Evolutionary conservation across 2,329 filamentous ascomycete species (phyloP).

Genomic region (Xylaria sp.): DNA sequence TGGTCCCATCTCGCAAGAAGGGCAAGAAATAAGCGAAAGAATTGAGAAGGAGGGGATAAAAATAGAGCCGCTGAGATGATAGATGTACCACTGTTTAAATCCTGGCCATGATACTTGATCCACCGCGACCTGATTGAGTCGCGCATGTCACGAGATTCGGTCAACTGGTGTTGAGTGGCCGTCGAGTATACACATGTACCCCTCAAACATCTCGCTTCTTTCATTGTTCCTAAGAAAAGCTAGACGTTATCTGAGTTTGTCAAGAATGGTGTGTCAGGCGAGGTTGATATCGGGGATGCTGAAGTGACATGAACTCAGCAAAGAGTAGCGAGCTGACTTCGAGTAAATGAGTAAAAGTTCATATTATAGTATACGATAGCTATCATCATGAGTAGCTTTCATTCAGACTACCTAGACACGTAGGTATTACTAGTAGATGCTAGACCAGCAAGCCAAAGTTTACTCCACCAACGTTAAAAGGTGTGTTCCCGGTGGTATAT

Average conservation of each 20-base stretch:
- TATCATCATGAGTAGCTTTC: not conserved
- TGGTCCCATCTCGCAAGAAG: conserved; percentile 94
- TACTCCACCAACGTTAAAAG: too few relatives aligned
- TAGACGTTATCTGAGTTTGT: not conserved
- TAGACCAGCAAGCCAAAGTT: too few relatives aligned
- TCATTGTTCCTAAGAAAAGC: not conserved
- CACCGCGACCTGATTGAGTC: too few relatives aligned
- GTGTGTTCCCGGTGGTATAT: too few relatives aligned
- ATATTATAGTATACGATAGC: not conserved
- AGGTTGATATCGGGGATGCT: not conserved
- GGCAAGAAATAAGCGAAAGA: conserved; percentile 71
- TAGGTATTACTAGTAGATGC: too few relatives aligned
- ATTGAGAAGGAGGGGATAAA: not conserved
- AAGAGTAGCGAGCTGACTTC: not conserved
- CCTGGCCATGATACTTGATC: not conserved
- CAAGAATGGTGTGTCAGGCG: not conserved
- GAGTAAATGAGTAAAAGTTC: not conserved
- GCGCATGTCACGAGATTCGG: not conserved
- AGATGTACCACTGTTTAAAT: not conserved
- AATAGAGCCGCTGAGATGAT: not conserved
- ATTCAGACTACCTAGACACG: too few relatives aligned
- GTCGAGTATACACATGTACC: not conserved
- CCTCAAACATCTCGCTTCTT: not conserved
- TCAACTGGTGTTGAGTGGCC: not conserved
- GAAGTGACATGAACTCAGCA: not conserved